These are phyloP conservation scores for Thelonectria olida DNA, from an alignment of 2,329 filamentous ascomycete genomes.

Conservation along the genomic window DNA sequence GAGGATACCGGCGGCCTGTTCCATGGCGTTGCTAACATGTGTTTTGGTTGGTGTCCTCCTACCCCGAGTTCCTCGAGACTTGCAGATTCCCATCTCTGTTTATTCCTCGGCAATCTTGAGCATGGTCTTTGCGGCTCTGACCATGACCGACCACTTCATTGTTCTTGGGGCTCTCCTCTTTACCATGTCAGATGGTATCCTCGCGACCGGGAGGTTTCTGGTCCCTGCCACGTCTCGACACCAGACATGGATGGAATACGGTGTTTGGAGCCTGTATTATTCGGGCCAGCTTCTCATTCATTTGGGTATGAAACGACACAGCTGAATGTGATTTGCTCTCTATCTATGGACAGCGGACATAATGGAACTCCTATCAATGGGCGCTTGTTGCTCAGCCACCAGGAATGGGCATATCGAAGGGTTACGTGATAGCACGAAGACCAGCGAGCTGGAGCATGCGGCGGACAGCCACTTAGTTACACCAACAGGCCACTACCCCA, in stretches of 20 bases:
- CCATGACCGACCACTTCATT: constrained; percentile 34
- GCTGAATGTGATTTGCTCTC: too few species aligned
- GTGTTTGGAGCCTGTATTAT: constrained; percentile 49
- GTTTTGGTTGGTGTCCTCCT: neutral
- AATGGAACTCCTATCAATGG: too few species aligned
- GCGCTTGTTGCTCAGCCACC: too few species aligned
- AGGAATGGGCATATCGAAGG: too few species aligned
- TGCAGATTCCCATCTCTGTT: constrained; percentile 38
- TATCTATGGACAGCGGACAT: too few species aligned
- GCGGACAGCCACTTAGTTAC: too few species aligned
- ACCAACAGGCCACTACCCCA: too few species aligned
- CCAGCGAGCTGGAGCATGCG: too few species aligned
- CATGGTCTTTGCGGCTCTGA: constrained; percentile 45
- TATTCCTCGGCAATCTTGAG: constrained; percentile 44
- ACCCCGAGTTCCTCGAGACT: neutral
- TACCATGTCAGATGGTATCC: constrained; percentile 44
- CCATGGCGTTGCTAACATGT: neutral
- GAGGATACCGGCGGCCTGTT: neutral
- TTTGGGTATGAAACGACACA: too few species aligned
- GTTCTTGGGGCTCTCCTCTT: constrained; percentile 45
- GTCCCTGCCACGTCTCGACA: constrained; percentile 34
- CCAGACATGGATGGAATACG: constrained; percentile 43
- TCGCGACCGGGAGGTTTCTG: constrained; percentile 46
- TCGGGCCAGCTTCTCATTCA: constrained; percentile 46
- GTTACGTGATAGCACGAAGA: too few species aligned